A percentile compares a stretch with the other conserved stretches of the same genome.
Evolutionary conservation across 257 asterid species (phyloP).

Genomic region (Paulownia fortunei): DNA sequence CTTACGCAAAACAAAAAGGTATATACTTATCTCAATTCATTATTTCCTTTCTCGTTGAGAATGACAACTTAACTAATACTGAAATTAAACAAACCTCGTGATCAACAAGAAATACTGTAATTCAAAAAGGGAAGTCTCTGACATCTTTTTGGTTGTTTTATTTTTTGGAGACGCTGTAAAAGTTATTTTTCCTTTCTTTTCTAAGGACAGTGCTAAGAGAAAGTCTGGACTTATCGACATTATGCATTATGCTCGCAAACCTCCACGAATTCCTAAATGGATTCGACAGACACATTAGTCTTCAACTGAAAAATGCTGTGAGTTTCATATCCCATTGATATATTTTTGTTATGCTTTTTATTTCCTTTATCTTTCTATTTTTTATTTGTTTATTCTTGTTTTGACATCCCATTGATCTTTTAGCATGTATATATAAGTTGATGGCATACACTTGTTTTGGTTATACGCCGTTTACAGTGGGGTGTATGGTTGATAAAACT

Average conservation of each 20-base stretch:
- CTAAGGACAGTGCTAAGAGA: not conserved
- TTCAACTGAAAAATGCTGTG: constrained; percentile 34
- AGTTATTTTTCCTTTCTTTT: too few species aligned
- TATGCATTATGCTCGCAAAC: not conserved
- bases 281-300: constrained; percentile 27
- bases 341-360: not conserved
- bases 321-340: not conserved
- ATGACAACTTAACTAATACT: not conserved
- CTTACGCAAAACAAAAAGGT: constrained; percentile 18
- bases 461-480: constrained; percentile 40
- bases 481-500: constrained; percentile 43
- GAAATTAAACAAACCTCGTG: too few species aligned
- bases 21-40: not conserved
- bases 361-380: too few species aligned
- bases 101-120: too few species aligned
- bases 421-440: too few species aligned
- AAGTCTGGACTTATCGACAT: not conserved
- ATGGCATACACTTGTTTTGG: too few species aligned
- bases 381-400: too few species aligned
- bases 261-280: constrained; percentile 34
- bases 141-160: too few species aligned
- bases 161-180: too few species aligned
- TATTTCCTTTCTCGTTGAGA: not conserved
- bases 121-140: too few species aligned
- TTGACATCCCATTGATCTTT: too few species aligned